Conservation (phyloP, 495 filamentous ascomycete genomes). For the Penicillium flavigenum region DNA sequence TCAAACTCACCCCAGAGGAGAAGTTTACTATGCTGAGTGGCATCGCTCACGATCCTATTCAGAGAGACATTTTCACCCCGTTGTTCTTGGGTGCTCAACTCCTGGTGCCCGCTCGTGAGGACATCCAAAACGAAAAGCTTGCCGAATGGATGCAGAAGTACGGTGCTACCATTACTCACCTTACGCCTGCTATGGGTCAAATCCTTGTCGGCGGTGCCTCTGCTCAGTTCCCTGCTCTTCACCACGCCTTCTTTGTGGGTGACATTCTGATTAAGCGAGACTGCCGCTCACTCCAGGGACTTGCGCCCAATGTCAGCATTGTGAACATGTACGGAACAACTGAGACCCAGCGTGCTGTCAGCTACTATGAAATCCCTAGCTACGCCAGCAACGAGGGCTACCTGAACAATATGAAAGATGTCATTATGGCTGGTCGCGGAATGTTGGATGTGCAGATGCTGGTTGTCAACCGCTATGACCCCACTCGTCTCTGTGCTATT, state of each 20-base stretch:
- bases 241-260: constrained; percentile 89
- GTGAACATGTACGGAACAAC: constrained; percentile 94
- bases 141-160: constrained; percentile 89
- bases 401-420: constrained; percentile 70
- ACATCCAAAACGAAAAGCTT: constrained; percentile 84
- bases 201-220: constrained; percentile 86
- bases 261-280: constrained; percentile 87
- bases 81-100: constrained; percentile 83
- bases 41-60: constrained; percentile 86
- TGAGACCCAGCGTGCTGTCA: constrained; percentile 84
- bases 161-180: constrained; percentile 78
- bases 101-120: constrained; percentile 76
- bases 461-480: constrained; percentile 79
- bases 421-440: constrained; percentile 82
- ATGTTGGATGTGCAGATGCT: constrained; percentile 94
- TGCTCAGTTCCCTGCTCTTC: constrained; percentile 71
- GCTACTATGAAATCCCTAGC: constrained; percentile 81
- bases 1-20: constrained; percentile 70
- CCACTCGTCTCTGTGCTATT: constrained; percentile 67
- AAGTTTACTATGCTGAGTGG: constrained; percentile 83
- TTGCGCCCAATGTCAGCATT: constrained; percentile 78
- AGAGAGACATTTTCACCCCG: constrained; percentile 92
- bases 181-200: constrained; percentile 95
- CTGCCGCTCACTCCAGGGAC: constrained; percentile 70
- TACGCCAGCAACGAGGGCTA: constrained; percentile 62